Evolutionary conservation across 1,284 basidiomycete genomes (phyloP), one percentile per base, ranked within the genome.

Genomic region (Fomitopsis betulina): DNA sequence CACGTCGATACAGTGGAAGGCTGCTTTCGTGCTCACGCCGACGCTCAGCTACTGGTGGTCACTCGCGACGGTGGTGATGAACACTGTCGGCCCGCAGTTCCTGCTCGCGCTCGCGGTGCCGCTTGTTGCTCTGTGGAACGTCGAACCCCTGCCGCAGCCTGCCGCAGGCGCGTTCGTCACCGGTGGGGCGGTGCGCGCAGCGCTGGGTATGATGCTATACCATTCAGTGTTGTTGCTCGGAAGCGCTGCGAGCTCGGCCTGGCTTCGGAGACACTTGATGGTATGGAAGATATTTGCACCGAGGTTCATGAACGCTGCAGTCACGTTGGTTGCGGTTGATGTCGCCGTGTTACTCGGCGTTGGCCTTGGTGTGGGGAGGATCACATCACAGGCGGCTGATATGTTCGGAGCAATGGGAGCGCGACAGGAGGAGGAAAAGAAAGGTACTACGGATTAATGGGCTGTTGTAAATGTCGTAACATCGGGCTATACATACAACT

Each of bases 201-300:
- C 76, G 0, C 69, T 95, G 0, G 86, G 82, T 0, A 76, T 91
- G 60, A 79, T 86, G 75, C 73, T 87, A 2, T 96, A 96, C 70
- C 89, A 90, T 68, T 73, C 81, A 3, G 67, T 78, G 3, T 70
- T 97, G 32, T 73, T 93, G 0, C 70, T 96, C 6, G 85, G 89
- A 3, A 84, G 85, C 9, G 87, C 93, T 4, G 72, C 85, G 5
- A 89, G 87, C 59, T 87, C 94, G 0, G 89, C 90, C 3, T 83
- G 86, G 68, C 77, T 98, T 56, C 74, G 94, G 58, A 73, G 96
- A 42, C 97, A 99, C 73, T 73, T 99, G 64, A 98, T 99, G 96
- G 94, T 98, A 38, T 99, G 96, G 94, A 98, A 98, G 75, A 89
- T 98, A 5, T 99, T 98, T 70, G 95, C 95, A 32, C 97, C 97